phyloP scores from a whole-genome alignment of 2,329 filamentous ascomycete genomes.

The Volutella citrinella region DNA sequence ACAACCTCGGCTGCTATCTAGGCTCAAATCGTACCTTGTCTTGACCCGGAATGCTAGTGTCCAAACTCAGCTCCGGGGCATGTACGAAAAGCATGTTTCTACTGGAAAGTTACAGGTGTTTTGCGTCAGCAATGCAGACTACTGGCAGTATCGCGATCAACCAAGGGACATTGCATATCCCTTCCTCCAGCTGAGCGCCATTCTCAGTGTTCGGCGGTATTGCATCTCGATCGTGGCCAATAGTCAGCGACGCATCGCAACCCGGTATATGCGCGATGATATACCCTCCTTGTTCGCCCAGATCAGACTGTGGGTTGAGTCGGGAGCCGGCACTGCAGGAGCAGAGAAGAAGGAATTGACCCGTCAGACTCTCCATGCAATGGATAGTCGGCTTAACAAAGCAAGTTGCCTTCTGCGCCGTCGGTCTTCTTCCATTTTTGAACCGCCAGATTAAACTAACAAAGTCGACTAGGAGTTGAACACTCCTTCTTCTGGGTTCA shows the following conservation, averaged over 20 bases:
- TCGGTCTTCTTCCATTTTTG: too few species aligned
- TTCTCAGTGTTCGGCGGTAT: constrained; percentile 37
- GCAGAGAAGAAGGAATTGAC: constrained; percentile 35
- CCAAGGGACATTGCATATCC: constrained; percentile 24
- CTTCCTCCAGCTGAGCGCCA: constrained; percentile 40
- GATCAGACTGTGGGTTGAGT: constrained; percentile 42
- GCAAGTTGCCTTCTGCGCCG: too few species aligned
- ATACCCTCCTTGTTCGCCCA: constrained; percentile 40
- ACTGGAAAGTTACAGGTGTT: constrained; percentile 33
- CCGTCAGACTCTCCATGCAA: constrained; percentile 27
- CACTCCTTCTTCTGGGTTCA: neutral
- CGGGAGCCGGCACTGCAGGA: constrained; percentile 34
- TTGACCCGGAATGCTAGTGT: constrained; percentile 36
- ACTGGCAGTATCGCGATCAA: constrained; percentile 34
- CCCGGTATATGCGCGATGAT: constrained; percentile 36
- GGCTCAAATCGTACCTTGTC: constrained; percentile 34
- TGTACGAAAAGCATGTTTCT: constrained; percentile 27
- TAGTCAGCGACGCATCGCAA: constrained; percentile 35
- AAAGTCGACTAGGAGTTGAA: constrained; percentile 22
- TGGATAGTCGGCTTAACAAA: constrained; percentile 30
- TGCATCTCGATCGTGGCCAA: constrained; percentile 44
- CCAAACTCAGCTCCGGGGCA: constrained; percentile 19
- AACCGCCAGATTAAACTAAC: constrained; percentile 6
- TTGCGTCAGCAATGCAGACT: constrained; percentile 43
- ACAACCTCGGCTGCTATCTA: too few species aligned